A percentile compares a stretch with the other conserved stretches of the same genome.
Evolutionary conservation across 176 grass and related monocot species (phyloP).

Genomic region (Ensete glaucum): DNA sequence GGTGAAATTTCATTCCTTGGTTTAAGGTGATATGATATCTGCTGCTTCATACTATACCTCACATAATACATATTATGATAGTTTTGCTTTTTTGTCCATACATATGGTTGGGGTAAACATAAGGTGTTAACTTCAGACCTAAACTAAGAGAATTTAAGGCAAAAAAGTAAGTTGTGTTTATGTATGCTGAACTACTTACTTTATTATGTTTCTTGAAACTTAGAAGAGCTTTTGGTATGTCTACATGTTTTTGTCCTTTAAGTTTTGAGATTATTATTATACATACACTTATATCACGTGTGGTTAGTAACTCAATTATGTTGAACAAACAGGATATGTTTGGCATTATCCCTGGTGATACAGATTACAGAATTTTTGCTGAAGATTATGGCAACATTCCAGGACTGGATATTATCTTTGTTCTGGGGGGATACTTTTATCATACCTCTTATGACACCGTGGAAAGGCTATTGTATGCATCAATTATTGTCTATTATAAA

Average conservation of each 20-base stretch:
- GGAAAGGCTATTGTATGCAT: conserved; percentile 74
- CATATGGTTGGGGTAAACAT: too few relatives aligned
- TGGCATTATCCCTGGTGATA: conserved; percentile 97
- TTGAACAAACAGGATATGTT: conserved; percentile 69
- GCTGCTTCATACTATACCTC: too few relatives aligned
- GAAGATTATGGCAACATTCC: conserved; percentile 87
- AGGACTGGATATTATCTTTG: conserved; percentile 98
- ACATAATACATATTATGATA: too few relatives aligned
- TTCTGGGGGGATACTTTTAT: conserved; percentile 97
- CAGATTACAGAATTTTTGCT: conserved; percentile 98
- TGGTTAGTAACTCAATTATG: background rate
- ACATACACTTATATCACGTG: background rate
- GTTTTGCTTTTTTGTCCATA: too few relatives aligned
- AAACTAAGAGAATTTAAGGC: too few relatives aligned
- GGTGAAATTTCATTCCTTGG: too few relatives aligned
- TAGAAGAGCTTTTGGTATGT: background rate
- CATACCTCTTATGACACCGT: conserved; percentile 93
- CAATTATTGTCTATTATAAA: conserved; percentile 14
- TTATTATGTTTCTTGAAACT: background rate
- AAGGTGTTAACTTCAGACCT: too few relatives aligned
- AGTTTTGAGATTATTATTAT: background rate
- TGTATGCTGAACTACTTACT: background rate
- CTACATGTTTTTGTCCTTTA: background rate
- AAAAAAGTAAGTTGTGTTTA: background rate
- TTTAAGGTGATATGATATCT: too few relatives aligned